Evolutionary conservation across 106 monocot genomes (phyloP).

Genomic region (Allium fistulosum): DNA sequence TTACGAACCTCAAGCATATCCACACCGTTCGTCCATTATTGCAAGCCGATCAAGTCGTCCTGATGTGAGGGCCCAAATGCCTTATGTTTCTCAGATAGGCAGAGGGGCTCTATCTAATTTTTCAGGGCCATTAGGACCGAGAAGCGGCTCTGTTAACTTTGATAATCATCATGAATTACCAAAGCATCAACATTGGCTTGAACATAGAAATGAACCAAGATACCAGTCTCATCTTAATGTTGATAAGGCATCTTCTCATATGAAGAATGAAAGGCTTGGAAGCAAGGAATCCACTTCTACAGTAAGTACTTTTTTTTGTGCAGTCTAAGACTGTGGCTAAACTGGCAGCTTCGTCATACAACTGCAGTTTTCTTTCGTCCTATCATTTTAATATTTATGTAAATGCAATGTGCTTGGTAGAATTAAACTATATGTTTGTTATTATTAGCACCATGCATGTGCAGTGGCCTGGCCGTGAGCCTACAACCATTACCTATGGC

Average conservation of each 20-base stretch:
- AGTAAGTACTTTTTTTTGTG: slow-evolving; percentile 12
- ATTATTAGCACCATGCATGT: too few species aligned
- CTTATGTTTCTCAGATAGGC: slow-evolving; percentile 14
- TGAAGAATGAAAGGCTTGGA: slow-evolving; percentile 18
- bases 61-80: slow-evolving; percentile 18
- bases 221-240: slow-evolving; percentile 16
- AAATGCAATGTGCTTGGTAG: too few species aligned
- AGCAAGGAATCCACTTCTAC: slow-evolving; percentile 10
- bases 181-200: not conserved
- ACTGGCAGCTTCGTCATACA: too few species aligned
- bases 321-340: too few species aligned
- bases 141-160: not conserved
- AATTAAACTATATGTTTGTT: too few species aligned
- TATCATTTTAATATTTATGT: not conserved
- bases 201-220: slow-evolving; percentile 1
- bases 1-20: slow-evolving; percentile 4
- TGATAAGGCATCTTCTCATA: slow-evolving; percentile 21
- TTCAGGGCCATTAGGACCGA: slow-evolving; percentile 5
- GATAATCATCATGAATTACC: slow-evolving; percentile 1
- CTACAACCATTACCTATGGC: too few species aligned
- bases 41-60: slow-evolving; percentile 16
- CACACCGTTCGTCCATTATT: slow-evolving; percentile 20
- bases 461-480: too few species aligned
- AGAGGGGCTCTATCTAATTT: slow-evolving; percentile 11
- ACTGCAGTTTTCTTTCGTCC: not conserved